Evolutionary conservation across 176 grass and related monocot species (phyloP).

Genomic region (Phragmites australis): DNA sequence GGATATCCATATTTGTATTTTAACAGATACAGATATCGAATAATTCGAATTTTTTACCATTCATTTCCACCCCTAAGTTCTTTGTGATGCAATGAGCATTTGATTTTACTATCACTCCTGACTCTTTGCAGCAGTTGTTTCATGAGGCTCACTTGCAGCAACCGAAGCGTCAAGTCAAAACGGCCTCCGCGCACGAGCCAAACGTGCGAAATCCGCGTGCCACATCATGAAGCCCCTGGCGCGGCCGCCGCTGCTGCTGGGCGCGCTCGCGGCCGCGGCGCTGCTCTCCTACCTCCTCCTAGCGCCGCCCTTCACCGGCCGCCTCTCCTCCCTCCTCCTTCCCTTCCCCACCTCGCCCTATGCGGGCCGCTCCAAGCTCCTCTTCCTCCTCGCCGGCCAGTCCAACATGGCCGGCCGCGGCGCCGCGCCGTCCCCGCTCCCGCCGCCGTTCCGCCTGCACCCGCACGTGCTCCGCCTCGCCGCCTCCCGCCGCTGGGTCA

Average conservation of each 20-base stretch:
- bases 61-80: no score
- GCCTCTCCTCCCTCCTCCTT: conserved; percentile 19
- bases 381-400: conserved; percentile 87
- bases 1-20: no score
- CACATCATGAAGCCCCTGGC: conserved; percentile 49
- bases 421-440: not conserved
- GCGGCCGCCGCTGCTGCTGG: conserved; percentile 38
- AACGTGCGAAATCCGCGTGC: no score
- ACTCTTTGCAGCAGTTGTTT: no score
- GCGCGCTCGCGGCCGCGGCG: conserved; percentile 9
- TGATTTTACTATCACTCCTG: no score
- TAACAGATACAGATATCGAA: no score
- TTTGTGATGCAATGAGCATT: no score
- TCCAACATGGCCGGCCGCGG: conserved; percentile 98
- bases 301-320: conserved; percentile 10
- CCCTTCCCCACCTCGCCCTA: conserved; percentile 38
- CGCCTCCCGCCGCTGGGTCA: conserved; percentile 57
- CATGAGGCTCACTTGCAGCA: no score
- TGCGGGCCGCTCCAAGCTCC: conserved; percentile 46
- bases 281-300: conserved; percentile 43
- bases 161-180: no score
- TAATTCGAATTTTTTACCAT: no score
- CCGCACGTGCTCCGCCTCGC: conserved; percentile 65
- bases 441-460: conserved; percentile 34
- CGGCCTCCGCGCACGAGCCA: no score